Evolutionary conservation across 2,329 filamentous ascomycete species (phyloP).

Genomic region (Apiospora rasikravindrae): DNA sequence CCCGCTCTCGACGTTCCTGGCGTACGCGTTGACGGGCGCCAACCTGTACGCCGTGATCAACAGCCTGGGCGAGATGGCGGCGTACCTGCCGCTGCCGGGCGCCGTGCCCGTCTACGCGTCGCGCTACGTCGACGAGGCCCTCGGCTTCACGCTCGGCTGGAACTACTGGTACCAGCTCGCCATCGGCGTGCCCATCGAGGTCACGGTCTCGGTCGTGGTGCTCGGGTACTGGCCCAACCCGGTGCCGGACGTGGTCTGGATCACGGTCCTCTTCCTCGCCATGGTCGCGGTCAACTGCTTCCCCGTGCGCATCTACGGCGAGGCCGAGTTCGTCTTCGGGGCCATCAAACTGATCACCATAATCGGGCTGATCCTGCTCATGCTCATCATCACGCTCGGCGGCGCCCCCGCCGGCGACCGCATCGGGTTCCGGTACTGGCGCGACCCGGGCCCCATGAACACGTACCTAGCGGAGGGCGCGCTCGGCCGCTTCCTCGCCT

Average conservation of each 20-base stretch:
- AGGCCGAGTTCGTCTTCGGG: conserved; percentile 63
- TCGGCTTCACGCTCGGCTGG: conserved; percentile 80
- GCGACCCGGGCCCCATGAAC: conserved; percentile 48
- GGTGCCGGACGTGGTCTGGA: conserved; percentile 59
- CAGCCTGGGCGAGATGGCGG: conserved; percentile 82
- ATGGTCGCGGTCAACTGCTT: conserved; percentile 55
- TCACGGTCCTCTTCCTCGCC: conserved; percentile 62
- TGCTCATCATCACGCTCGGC: conserved; percentile 58
- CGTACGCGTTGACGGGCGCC: conserved; percentile 71
- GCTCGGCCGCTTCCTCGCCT: conserved; percentile 61
- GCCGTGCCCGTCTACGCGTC: conserved; percentile 84
- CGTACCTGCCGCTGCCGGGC: conserved; percentile 77
- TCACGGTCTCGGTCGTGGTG: conserved; percentile 54
- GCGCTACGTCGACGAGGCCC: conserved; percentile 78
- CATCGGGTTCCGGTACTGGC: conserved; percentile 54
- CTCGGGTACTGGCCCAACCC: conserved; percentile 58
- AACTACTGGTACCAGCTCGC: conserved; percentile 43
- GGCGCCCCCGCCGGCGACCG: conserved; percentile 47
- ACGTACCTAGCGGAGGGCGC: conserved; percentile 45
- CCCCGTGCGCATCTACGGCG: conserved; percentile 58
- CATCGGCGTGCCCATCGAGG: conserved; percentile 38
- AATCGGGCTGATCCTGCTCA: conserved; percentile 68
- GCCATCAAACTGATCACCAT: conserved; percentile 63
- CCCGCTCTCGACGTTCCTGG: conserved; percentile 73
- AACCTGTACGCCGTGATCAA: conserved; percentile 84